These are phyloP conservation scores for Cornus controversa DNA, from an alignment of 148 eudicot genomes.

Conservation along the genomic window DNA sequence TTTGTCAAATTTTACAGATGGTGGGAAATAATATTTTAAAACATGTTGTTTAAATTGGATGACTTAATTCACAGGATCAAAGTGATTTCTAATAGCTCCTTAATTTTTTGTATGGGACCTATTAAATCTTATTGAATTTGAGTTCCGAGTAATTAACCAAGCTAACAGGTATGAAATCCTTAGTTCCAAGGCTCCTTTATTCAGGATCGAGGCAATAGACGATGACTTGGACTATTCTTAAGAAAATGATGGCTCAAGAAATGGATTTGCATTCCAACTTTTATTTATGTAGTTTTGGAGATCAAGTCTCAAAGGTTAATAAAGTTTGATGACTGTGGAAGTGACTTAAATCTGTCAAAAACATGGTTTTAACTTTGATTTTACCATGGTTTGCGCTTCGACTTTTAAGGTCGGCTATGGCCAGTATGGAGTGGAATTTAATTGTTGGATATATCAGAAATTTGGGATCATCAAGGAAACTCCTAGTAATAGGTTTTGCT, in stretches of 20 bases:
- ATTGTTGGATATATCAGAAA: neutral
- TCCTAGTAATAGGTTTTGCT: neutral
- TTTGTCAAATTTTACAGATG: neutral
- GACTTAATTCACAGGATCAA: neutral
- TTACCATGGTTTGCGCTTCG: neutral
- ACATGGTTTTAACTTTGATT: neutral
- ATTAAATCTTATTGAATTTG: too few species aligned
- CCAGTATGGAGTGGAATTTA: neutral
- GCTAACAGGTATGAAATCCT: too few species aligned
- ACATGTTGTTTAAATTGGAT: neutral
- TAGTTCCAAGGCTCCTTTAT: too few species aligned
- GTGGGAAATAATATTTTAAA: neutral
- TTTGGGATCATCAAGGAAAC: neutral
- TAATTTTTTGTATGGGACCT: too few species aligned
- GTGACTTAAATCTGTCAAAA: neutral
- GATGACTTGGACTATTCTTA: too few species aligned
- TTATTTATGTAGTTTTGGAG: neutral
- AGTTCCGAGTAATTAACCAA: too few species aligned
- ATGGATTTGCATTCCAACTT: neutral
- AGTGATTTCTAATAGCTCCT: too few species aligned
- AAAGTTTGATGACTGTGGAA: neutral
- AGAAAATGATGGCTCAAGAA: too few species aligned
- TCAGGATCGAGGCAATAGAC: too few species aligned
- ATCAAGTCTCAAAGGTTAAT: neutral
- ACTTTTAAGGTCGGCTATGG: too few species aligned